Base-by-base conservation (phyloP, 2,329 filamentous ascomycete genomes). In the Thermothelomyces thermophilus region DNA sequence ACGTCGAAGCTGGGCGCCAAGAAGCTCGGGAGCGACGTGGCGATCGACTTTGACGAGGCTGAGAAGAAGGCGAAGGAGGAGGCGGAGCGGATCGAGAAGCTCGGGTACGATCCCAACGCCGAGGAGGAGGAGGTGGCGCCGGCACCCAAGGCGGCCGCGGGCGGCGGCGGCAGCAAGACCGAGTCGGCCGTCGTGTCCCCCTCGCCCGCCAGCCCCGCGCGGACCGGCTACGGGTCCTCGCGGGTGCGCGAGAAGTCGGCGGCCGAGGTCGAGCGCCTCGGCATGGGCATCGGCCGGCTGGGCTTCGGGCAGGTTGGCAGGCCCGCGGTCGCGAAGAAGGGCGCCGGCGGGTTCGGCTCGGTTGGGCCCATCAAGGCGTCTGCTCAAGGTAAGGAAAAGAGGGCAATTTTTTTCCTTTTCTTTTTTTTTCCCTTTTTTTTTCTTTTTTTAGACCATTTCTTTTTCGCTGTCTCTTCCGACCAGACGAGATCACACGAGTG, bases 41-140 rank as follows among this genome's bases (percentile, higher is more conserved):
- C 41, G 31, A 90, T 98, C 56, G 91, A 98, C 71, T 98, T 98
- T 63, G 93, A 98, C 57, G 93, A 91, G 67, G 93, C 90, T 3
- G 93, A 98, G 75, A 89, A 87, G 69, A 95, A 94, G 71, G 93
- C 93, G 37, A 95, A 91, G 68, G 93, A 97, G 69, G 93, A 98
- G 69, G 93, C 90, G 2, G 93, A 97, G 68, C 84, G 93, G 59
- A 93, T 96, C 64, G 90, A 86, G 66, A 95, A 95, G 71, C 75
- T 98, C 19, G 93, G 93, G 34, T 98, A 98, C 63, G 90, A 98
- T 62, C 89, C 90, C 1, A 86, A 96, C 56, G 90, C 89, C 17
- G 91, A 95, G 68, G 79, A 79, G 59, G 77, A 67, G 41, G 79
- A 79, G 59, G 77, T 67, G 41, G 67, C 70, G 16, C 36, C 41